Conservation (phyloP, 2,329 filamentous ascomycete genomes). For the Exophiala sp. region DNA sequence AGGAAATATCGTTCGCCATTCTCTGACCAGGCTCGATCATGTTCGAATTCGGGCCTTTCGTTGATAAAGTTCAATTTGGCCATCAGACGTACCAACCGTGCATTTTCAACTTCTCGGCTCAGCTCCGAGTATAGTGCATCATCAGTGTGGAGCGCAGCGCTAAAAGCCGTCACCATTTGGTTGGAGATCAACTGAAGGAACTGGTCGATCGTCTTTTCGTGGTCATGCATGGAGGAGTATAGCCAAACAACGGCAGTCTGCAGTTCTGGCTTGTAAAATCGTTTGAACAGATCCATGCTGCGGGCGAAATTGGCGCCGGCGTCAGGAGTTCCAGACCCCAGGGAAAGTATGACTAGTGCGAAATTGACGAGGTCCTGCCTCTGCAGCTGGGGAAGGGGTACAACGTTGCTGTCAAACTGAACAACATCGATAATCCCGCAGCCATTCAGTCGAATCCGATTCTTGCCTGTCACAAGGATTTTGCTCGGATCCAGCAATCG, state of each 20-base stretch:
- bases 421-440: constrained; percentile 89
- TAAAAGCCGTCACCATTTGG: constrained; percentile 71
- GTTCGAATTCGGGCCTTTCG: constrained; percentile 81
- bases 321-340: constrained; percentile 66
- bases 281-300: constrained; percentile 70
- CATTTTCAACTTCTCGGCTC: constrained; percentile 82
- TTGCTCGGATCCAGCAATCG: constrained; percentile 84
- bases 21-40: constrained; percentile 79
- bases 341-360: constrained; percentile 75
- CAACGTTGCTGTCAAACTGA: constrained; percentile 64
- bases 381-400: constrained; percentile 69
- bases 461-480: constrained; percentile 84
- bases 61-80: constrained; percentile 85
- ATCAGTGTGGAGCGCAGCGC: constrained; percentile 72
- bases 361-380: constrained; percentile 83
- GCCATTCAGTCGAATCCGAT: constrained; percentile 80
- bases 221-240: constrained; percentile 61
- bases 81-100: constrained; percentile 71
- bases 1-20: constrained; percentile 88
- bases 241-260: constrained; percentile 81
- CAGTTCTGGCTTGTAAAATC: constrained; percentile 73
- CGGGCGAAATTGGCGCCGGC: constrained; percentile 62
- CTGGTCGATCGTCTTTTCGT: constrained; percentile 69
- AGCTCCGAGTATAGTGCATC: constrained; percentile 73
- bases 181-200: constrained; percentile 75